phyloP scores from a whole-genome alignment of 2,329 filamentous ascomycete genomes.

The Ophiosphaerella korrae region DNA sequence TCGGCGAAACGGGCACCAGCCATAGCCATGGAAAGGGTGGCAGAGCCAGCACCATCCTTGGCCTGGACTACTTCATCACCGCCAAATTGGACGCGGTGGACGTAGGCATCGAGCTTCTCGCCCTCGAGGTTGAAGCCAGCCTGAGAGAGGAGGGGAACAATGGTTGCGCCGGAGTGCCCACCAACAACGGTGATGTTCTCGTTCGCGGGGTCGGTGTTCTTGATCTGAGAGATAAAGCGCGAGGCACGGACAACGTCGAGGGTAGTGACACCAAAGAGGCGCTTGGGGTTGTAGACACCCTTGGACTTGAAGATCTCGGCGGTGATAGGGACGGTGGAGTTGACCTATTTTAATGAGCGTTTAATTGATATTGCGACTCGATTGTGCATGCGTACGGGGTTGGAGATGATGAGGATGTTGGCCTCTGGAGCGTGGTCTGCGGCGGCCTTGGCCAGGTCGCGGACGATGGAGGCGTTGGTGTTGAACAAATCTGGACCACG shows the following conservation, averaged over 20 bases:
- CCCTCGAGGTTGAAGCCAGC: conserved; percentile 84
- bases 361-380: neutral
- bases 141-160: conserved; percentile 96
- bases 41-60: conserved; percentile 96
- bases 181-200: conserved; percentile 97
- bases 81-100: conserved; percentile 97
- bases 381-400: conserved; percentile 67
- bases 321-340: conserved; percentile 98
- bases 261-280: conserved; percentile 98
- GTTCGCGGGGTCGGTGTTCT: conserved; percentile 84
- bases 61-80: conserved; percentile 99
- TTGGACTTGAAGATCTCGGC: conserved; percentile 94
- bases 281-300: conserved; percentile 98
- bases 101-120: conserved; percentile 73
- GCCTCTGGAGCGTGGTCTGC: conserved; percentile 88
- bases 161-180: conserved; percentile 97
- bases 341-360: conserved; percentile 63
- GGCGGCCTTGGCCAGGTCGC: conserved; percentile 93
- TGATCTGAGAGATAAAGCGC: conserved; percentile 96
- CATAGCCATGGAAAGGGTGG: conserved; percentile 98
- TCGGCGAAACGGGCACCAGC: conserved; percentile 86
- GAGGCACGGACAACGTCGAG: conserved; percentile 97
- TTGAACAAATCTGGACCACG: conserved; percentile 86
- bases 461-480: conserved; percentile 99
- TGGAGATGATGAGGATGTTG: conserved; percentile 96